Conservation (phyloP, 2,329 filamentous ascomycete genomes). For the Diaporthe sp. region DNA sequence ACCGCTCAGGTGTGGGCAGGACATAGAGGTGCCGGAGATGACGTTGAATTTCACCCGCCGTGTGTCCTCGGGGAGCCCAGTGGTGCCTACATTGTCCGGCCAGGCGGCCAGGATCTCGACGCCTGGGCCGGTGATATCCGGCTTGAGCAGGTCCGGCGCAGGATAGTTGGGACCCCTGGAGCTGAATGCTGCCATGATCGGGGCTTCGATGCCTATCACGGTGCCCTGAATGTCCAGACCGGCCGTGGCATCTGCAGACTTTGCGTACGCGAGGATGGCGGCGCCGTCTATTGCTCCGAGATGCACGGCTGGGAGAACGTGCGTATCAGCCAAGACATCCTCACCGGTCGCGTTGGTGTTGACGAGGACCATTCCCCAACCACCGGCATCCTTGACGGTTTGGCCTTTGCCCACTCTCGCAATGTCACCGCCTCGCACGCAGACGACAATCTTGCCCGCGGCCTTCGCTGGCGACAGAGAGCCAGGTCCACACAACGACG, state of each 20-base stretch:
- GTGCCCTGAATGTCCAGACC: background rate
- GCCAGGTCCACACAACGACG: background rate
- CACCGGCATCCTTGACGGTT: background rate
- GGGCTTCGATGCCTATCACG: conserved; percentile 18
- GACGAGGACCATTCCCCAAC: conserved; percentile 10
- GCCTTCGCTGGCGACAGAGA: background rate
- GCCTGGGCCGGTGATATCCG: conserved; percentile 35
- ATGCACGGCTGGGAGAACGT: conserved; percentile 18
- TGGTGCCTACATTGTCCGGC: conserved; percentile 15
- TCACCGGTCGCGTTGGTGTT: background rate
- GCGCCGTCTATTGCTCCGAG: background rate
- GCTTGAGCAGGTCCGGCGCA: conserved; percentile 30
- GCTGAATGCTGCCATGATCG: conserved; percentile 35
- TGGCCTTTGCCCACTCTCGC: background rate
- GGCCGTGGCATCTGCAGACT: background rate
- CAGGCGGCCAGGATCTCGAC: conserved; percentile 34
- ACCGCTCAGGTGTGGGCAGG: conserved; percentile 36
- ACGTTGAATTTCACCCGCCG: conserved; percentile 31
- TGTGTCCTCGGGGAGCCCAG: background rate
- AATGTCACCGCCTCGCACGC: background rate
- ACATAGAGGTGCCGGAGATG: conserved; percentile 36
- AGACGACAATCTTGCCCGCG: conserved; percentile 19
- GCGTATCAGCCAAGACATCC: background rate
- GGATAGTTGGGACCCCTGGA: conserved; percentile 30
- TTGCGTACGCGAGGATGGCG: background rate